A percentile compares a stretch with the other conserved stretches of the same genome.
Conservation (phyloP, 345 rosid genomes). For the Raphanus sativus region DNA sequence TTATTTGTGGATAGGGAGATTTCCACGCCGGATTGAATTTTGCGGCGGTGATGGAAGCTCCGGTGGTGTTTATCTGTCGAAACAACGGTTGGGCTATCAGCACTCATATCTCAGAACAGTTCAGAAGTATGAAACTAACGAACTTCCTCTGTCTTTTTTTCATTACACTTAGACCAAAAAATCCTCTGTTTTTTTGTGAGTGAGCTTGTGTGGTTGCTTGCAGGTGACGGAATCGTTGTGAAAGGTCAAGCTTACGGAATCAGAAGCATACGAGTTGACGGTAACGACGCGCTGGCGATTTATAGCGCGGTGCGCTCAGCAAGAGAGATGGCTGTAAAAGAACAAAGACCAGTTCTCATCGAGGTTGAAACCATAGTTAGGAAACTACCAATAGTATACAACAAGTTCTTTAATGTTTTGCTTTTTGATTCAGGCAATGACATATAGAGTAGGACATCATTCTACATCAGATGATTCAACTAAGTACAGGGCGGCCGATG, state of each 20-base stretch:
- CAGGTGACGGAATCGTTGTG: conserved; percentile 82
- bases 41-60: conserved; percentile 79
- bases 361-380: conserved; percentile 45
- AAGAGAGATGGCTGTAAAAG: conserved; percentile 60
- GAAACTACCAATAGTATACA: background rate
- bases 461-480: conserved; percentile 91
- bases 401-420: background rate
- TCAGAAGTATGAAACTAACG: conserved; percentile 52
- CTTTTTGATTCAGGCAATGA: conserved; percentile 43
- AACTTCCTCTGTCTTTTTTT: conserved; percentile 6
- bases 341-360: conserved; percentile 62
- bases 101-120: conserved; percentile 68
- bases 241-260: conserved; percentile 78
- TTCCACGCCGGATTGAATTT: conserved; percentile 85
- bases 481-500: conserved; percentile 58
- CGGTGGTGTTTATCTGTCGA: conserved; percentile 69
- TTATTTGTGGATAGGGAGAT: conserved; percentile 56
- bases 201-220: background rate
- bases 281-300: conserved; percentile 79
- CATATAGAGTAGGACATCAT: conserved; percentile 82
- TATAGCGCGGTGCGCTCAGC: conserved; percentile 60
- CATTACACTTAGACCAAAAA: background rate
- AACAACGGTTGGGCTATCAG: conserved; percentile 96
- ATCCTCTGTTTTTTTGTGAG: background rate
- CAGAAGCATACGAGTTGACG: conserved; percentile 79